A percentile compares a stretch with the other conserved stretches of the same genome.
Evolutionary conservation across 2,329 filamentous ascomycete species (phyloP).

Genomic region (Stagonosporopsis cucurbitacearum): DNA sequence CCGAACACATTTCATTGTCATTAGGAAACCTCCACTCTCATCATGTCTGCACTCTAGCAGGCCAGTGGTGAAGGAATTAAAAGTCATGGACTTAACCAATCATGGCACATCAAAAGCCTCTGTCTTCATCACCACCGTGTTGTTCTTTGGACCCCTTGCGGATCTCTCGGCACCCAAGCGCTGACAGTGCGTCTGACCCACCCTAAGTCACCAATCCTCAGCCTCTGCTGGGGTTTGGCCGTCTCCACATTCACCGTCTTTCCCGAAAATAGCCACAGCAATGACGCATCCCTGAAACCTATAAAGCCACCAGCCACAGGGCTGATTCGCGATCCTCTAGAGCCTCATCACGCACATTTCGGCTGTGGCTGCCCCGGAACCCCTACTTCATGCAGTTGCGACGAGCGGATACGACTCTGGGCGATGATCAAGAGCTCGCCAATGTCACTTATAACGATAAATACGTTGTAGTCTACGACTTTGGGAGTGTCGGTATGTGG

Average conservation of each 20-base stretch:
- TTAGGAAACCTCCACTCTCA: no score
- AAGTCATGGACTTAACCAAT: no score
- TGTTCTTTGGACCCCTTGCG: conserved; percentile 8
- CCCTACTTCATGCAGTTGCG: conserved; percentile 26
- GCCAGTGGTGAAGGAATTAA: no score
- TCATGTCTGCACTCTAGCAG: no score
- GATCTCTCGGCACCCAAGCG: conserved; percentile 25
- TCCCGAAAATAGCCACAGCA: conserved; percentile 9
- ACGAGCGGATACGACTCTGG: conserved; percentile 32
- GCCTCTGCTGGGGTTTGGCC: conserved; percentile 19
- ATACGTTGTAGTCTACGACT: conserved; percentile 44
- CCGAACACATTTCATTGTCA: neutral
- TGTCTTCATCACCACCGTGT: neutral
- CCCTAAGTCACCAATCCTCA: conserved; percentile 27
- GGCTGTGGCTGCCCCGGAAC: conserved; percentile 1
- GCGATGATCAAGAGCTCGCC: conserved; percentile 32
- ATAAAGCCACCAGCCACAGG: conserved; percentile 20
- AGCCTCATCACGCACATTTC: conserved; percentile 5
- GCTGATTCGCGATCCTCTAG: neutral
- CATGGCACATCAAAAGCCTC: no score
- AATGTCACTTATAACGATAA: conserved; percentile 42
- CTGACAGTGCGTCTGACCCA: conserved; percentile 23
- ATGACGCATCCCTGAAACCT: conserved; percentile 18
- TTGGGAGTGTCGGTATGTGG: conserved; percentile 33
- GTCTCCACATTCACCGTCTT: conserved; percentile 12